These are phyloP conservation scores for Pueraria montana DNA, from an alignment of 306 rosid genomes.

Conservation along the genomic window DNA sequence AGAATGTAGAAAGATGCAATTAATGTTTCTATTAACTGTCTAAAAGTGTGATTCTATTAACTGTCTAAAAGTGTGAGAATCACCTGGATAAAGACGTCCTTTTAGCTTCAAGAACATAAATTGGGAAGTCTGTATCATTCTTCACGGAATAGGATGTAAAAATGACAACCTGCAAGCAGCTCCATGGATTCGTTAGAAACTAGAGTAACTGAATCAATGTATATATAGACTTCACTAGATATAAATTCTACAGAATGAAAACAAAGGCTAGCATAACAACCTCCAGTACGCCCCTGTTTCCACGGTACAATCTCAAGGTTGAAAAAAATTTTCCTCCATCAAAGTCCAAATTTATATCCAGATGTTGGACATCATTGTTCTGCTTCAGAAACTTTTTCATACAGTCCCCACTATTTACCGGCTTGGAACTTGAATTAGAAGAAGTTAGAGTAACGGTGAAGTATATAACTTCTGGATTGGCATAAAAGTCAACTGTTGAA, in stretches of 20 bases:
- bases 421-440: slow-evolving; percentile 70
- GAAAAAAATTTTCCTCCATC: slow-evolving; percentile 76
- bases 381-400: slow-evolving; percentile 83
- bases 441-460: slow-evolving; percentile 74
- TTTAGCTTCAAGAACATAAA: slow-evolving; percentile 75
- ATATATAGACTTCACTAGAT: slow-evolving; percentile 39
- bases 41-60: slow-evolving; percentile 37
- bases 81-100: slow-evolving; percentile 77
- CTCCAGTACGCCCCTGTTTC: slow-evolving; percentile 84
- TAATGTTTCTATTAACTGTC: slow-evolving; percentile 31
- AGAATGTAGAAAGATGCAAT: slow-evolving; percentile 31
- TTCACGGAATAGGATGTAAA: slow-evolving; percentile 84
- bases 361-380: slow-evolving; percentile 64
- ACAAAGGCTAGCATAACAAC: slow-evolving; percentile 56
- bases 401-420: slow-evolving; percentile 81
- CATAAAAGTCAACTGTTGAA: slow-evolving; percentile 78
- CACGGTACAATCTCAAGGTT: slow-evolving; percentile 86
- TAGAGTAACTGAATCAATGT: slow-evolving; percentile 34
- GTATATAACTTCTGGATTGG: slow-evolving; percentile 76
- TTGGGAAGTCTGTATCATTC: slow-evolving; percentile 75
- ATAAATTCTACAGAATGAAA: slow-evolving; percentile 36
- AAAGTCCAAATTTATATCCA: slow-evolving; percentile 85
- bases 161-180: slow-evolving; percentile 74
- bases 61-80: slow-evolving; percentile 37
- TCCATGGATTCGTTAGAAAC: slow-evolving; percentile 45